Evolutionary conservation across 768 basidiomycete genomes (phyloP), one percentile per base, ranked within the genome.

Genomic region (Tubosaeta sp.): DNA sequence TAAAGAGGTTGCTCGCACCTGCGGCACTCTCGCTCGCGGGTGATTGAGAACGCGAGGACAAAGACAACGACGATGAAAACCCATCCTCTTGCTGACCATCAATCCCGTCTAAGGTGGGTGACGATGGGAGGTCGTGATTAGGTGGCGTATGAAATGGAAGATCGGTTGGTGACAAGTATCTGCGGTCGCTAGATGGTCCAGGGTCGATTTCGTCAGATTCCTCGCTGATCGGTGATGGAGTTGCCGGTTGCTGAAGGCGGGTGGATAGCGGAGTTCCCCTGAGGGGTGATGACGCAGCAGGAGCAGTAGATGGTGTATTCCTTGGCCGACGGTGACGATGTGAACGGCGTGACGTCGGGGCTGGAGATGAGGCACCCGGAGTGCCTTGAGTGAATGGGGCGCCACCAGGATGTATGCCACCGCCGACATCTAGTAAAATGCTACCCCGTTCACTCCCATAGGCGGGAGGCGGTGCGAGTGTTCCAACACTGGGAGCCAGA

Each of bases 381-480:
- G 74, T 64, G 44, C 71, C 66, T 16, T 76, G 71, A 38, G 72
- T 71, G n/a, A 71, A 63, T 19, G 75, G 71, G 4, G 74, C 71
- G 19, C 69, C 68, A 34, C 76, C 71, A 24, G 71, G 58, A 36
- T 44, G 62, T 31, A 63, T 53, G 35, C 48, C 62, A 38, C 67
- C 67, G 6, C 93, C 94, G 1, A 94, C 89, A 68, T 96, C 94
- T 2, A 99, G 77, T 9, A 99, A 75, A 51, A 99, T 97, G 64
- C 92, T 95, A 8, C 95, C 96, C 11, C 94, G 80, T 68, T 99
- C 96, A 60, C 90, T 93, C 16, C 96, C 96, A 69, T 98, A 98
- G 1, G 96, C 94, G 6, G 96, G 96, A 25, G 96, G 96, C 14
- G 96, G 96, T 2, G 95, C 95, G 10, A 98, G 78, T 0, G 96